Percentiles rank a stretch among this genome's conserved stretches.
These are phyloP conservation scores for Coccomyxa sp. DNA, from an alignment of 139 green algal species.

Conservation along the genomic window DNA sequence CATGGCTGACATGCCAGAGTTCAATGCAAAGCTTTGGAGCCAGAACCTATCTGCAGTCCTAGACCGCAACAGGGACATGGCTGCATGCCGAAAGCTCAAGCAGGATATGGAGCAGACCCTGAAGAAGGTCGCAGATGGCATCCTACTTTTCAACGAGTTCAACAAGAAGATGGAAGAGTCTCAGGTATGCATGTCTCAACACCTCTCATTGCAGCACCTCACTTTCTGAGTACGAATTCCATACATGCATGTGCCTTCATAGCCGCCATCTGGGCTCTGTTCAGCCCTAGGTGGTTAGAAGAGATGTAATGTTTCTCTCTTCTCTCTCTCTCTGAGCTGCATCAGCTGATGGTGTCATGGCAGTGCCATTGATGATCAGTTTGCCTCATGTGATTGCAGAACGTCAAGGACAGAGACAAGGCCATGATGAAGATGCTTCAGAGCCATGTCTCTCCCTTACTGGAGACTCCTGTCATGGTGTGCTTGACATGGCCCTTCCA, in stretches of 20 bases:
- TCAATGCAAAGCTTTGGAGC: no score
- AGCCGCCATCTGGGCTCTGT: background rate
- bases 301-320: background rate
- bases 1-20: no score
- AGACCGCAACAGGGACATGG: no score
- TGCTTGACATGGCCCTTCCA: no score
- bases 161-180: background rate
- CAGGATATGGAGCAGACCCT: background rate
- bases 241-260: background rate
- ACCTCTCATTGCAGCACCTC: no score
- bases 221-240: background rate
- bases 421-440: slow-evolving; percentile 11
- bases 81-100: background rate
- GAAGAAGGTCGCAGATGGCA: background rate
- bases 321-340: background rate
- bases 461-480: no score
- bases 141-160: background rate
- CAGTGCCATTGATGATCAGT: no score
- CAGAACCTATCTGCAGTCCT: no score
- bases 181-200: no score
- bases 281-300: background rate
- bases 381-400: no score
- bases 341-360: background rate
- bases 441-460: no score
- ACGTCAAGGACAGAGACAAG: background rate